Base-by-base conservation (phyloP, 345 rosid genomes). In the Alliaria petiolata region DNA sequence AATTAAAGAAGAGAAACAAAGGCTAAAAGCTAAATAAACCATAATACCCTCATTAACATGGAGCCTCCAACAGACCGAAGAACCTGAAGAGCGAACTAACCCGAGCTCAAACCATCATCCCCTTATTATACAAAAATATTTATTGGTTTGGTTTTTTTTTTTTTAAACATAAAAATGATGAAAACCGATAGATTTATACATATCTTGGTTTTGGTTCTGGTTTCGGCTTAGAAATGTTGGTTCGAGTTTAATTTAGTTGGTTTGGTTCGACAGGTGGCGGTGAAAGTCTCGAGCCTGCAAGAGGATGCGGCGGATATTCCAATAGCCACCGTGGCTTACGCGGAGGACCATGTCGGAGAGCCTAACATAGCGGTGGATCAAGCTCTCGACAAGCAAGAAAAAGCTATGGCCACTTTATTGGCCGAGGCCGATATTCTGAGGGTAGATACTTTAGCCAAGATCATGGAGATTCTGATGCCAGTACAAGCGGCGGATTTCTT, bases 281-380 rank as follows among this genome's bases (percentile, higher is more conserved):
- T 0, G 74, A 66, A 43, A 63, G 26, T 76, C 15, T 79, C 86
- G 1, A 76, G 67, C 25, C 46, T 87, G 35, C 86, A 85, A 43
- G 92, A 85, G 30, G 81, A 85, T 13, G 67, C 84, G 0, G 82
- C 79, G 0, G 88, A 85, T 56, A 75, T 76, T 31, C 84, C 86
- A 6, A 81, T 82, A 12, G 57, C 75, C n/a, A 11, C 43, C 7
- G 20, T 78, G 12, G 72, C 85, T 8, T 76, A 63, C 17, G 12
- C 33, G 17, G 22, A 4, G 62, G 67, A 67, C 8, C 6, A 22
- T 3, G 45, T 47, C 2, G 71, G 68, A 36, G 64, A 56, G 38
- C n/a, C 50, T 3, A 65, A 64, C 47, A 16, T n/a, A 55, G 69
- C 39, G 13, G 84, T 78, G 14, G 79, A 81, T 0, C 7, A 20